Conservation (phyloP, 345 rosid genomes). For the Cardamine chenopodiifolia region DNA sequence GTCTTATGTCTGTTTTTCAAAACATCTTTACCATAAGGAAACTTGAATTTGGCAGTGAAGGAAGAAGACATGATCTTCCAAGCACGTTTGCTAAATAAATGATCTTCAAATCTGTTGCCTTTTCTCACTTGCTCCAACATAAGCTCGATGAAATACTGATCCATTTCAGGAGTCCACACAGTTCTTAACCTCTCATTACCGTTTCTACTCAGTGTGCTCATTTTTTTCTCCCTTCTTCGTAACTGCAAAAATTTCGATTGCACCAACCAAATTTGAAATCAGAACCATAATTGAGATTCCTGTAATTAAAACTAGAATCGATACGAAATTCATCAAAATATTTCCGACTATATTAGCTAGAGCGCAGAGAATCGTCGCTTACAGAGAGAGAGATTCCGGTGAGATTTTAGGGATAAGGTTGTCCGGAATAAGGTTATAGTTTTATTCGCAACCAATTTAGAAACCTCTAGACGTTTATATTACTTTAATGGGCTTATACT, state of each 20-base stretch:
- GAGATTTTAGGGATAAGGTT: slow-evolving; percentile 48
- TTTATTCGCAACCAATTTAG: slow-evolving; percentile 14
- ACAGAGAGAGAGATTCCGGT: slow-evolving; percentile 31
- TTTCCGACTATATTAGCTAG: not conserved
- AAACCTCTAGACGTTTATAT: not conserved
- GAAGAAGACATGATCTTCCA: slow-evolving; percentile 76
- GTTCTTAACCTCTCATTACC: slow-evolving; percentile 63
- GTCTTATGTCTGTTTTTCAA: slow-evolving; percentile 74
- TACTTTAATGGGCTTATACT: not conserved
- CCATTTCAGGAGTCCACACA: slow-evolving; percentile 90
- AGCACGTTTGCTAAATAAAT: slow-evolving; percentile 74
- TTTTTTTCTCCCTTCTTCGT: not conserved
- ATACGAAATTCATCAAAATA: not conserved
- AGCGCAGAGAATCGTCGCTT: slow-evolving; percentile 10
- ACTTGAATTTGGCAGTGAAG: slow-evolving; percentile 67
- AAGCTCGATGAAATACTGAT: slow-evolving; percentile 69
- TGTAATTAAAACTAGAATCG: not conserved
- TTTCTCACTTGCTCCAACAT: slow-evolving; percentile 70
- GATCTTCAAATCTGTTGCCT: slow-evolving; percentile 76
- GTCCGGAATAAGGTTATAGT: slow-evolving; percentile 42
- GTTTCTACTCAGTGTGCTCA: slow-evolving; percentile 15
- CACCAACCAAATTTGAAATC: not conserved
- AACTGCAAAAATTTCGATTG: slow-evolving; percentile 28
- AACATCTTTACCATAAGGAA: slow-evolving; percentile 67
- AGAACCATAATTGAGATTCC: not conserved